These are phyloP conservation scores for Salix arbutifolia DNA, from an alignment of 345 rosid genomes.

Conservation along the genomic window DNA sequence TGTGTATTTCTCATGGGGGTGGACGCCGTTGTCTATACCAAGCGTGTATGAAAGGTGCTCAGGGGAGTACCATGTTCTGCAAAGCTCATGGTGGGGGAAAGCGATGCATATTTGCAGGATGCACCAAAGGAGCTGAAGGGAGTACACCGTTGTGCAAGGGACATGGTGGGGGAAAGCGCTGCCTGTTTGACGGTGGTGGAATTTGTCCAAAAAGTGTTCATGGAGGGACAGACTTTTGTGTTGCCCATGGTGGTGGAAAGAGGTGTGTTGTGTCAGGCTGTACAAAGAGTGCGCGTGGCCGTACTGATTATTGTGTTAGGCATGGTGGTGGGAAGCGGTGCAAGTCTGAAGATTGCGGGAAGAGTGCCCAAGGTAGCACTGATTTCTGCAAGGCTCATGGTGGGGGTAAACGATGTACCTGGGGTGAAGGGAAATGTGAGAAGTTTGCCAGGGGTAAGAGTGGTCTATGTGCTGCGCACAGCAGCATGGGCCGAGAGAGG, in stretches of 20 bases:
- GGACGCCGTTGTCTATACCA: constrained; percentile 74
- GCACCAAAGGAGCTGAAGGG: constrained; percentile 94
- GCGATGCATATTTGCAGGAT: constrained; percentile 84
- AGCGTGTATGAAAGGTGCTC: constrained; percentile 78
- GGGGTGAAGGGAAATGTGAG: constrained; percentile 82
- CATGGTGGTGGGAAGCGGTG: constrained; percentile 97
- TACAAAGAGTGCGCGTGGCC: constrained; percentile 91
- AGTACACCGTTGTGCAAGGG: constrained; percentile 94
- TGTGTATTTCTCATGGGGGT: constrained; percentile 97
- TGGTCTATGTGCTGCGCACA: constrained; percentile 89
- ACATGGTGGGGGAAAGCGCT: constrained; percentile 95
- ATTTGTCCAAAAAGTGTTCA: constrained; percentile 95
- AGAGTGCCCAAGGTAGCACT: constrained; percentile 98
- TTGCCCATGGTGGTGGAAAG: constrained; percentile 96
- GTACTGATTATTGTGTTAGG: constrained; percentile 88
- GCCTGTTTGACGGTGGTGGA: constrained; percentile 88
- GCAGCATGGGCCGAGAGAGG: constrained; percentile 57
- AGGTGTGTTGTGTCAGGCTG: constrained; percentile 82
- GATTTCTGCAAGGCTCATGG: constrained; percentile 97
- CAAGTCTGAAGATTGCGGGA: constrained; percentile 56
- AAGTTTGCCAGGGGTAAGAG: constrained; percentile 93
- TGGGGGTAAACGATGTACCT: constrained; percentile 81
- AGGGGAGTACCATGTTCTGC: constrained; percentile 89
- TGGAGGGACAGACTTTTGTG: constrained; percentile 91
- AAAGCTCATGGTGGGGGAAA: constrained; percentile 98